phyloP scores from a whole-genome alignment of 345 rosid genomes.

The Microthlaspi erraticum region DNA sequence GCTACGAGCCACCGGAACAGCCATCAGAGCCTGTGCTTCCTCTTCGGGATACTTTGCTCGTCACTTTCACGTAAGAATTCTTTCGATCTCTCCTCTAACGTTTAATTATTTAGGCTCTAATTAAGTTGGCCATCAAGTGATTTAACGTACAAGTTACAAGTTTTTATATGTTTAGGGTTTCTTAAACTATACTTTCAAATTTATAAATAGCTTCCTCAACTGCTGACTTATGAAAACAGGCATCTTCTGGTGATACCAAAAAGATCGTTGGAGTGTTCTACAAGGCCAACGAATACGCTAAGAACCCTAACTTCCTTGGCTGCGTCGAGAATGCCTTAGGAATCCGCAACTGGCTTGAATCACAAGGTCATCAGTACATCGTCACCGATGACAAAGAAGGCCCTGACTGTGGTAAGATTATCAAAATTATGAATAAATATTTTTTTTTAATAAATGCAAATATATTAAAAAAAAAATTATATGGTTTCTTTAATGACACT shows the following conservation, averaged over 20 bases:
- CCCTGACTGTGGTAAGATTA: constrained; percentile 74
- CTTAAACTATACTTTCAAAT: too few species aligned
- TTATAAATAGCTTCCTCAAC: constrained; percentile 36
- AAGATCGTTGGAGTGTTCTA: constrained; percentile 97
- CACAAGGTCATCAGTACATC: constrained; percentile 83
- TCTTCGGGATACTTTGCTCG: constrained; percentile 52
- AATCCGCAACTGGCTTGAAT: constrained; percentile 77
- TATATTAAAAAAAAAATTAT: too few species aligned
- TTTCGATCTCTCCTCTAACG: background rate
- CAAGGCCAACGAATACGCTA: constrained; percentile 84
- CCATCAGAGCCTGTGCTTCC: constrained; percentile 52
- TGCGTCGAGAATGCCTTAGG: constrained; percentile 81
- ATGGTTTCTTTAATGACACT: too few species aligned
- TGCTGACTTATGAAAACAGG: constrained; percentile 51
- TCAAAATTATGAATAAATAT: too few species aligned
- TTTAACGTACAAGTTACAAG: background rate
- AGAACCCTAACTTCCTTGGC: constrained; percentile 82
- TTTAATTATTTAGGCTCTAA: background rate
- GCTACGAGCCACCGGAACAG: constrained; percentile 61
- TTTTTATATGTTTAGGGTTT: too few species aligned
- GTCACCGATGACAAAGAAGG: constrained; percentile 97
- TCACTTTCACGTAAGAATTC: constrained; percentile 62
- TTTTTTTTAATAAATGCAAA: too few species aligned
- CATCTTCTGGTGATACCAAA: constrained; percentile 72
- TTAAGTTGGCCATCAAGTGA: background rate